phyloP scores from a whole-genome alignment of 257 asterid species.

The Solanum ossicruentum region DNA sequence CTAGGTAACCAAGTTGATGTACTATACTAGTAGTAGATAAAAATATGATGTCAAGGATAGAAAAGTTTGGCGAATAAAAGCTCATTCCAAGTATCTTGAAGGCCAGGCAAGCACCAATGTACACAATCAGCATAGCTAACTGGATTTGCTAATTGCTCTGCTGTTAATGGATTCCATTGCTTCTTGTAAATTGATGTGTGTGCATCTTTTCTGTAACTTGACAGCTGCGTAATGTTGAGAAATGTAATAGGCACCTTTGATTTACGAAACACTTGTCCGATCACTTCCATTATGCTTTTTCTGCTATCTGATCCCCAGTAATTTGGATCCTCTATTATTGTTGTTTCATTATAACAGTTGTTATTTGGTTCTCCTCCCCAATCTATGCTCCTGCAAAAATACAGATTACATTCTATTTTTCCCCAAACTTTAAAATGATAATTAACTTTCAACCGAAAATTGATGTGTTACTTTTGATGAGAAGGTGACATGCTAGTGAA shows the following conservation, averaged over 20 bases:
- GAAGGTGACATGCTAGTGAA: conserved; percentile 70
- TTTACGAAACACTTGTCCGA: conserved; percentile 26
- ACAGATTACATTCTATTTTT: background rate
- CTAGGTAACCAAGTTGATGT: background rate
- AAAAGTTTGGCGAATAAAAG: conserved; percentile 55
- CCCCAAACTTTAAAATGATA: background rate
- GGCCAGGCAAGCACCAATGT: conserved; percentile 87
- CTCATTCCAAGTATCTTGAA: conserved; percentile 80
- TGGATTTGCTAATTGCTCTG: conserved; percentile 35
- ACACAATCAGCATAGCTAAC: conserved; percentile 62
- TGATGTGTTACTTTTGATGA: conserved; percentile 35
- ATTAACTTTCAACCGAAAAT: background rate
- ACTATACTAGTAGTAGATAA: background rate
- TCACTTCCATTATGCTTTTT: conserved; percentile 26
- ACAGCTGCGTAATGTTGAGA: conserved; percentile 56
- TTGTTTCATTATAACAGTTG: conserved; percentile 64
- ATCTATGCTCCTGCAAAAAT: conserved; percentile 33
- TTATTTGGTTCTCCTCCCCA: conserved; percentile 55
- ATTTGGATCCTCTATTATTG: conserved; percentile 21
- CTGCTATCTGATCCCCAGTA: conserved; percentile 33
- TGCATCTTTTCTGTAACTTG: conserved; percentile 57
- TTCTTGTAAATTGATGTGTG: conserved; percentile 63
- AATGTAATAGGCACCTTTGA: conserved; percentile 43
- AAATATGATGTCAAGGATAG: conserved; percentile 21
- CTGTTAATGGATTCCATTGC: conserved; percentile 32